Evolutionary conservation across 78 protist species (phyloP), one percentile per base, ranked within the genome.

Genomic region (Polysphondylium violaceum): DNA sequence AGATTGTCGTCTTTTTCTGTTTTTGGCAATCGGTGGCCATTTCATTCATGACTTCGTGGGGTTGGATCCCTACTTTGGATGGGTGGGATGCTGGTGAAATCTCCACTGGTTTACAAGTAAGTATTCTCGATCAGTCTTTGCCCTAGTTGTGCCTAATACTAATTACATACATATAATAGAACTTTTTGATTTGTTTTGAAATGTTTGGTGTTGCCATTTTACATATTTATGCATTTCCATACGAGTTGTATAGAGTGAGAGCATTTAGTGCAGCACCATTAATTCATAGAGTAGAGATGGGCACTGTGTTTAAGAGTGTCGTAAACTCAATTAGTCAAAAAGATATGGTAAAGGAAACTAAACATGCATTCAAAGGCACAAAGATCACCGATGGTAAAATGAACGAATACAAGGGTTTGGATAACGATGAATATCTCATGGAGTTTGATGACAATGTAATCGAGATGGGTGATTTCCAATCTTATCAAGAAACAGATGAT

Each of bases 191-290:
- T 41, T 55, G 25, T 53, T 21, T 75, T 3, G 85, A 75, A 41
- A 58, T 75, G 69, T 56, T 55, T n/a, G 73, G 73, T 25, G 21
- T 64, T 27, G 27, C 85, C 0, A 36, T 75, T 5, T 59, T 75
- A 59, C 85, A 75, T 41, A 27, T 58, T 6, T 75, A 75, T 59
- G 90, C 90, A 38, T 83, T 68, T 21, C 90, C 90, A 69, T 83
- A 83, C 23, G 90, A 83, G 31, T 31, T 83, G 65, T 83, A 83
- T 69, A 83, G 90, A 72, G 90, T 83, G 5, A 72, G 89, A 38
- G 89, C 89, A 55, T 68, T 81, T 55, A 81, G 89, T 81, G 56
- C 85, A 6, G 85, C 85, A 58, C 89, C 89, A 55, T 29, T 81
- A 25, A 81, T 81, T 19, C 89, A 81, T 55, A 50, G 77, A 21